Percentiles rank a stretch among this genome's conserved stretches.
Evolutionary conservation across 495 filamentous ascomycete genomes (phyloP).

Genomic region (Aspergillus carlsbadensis): DNA sequence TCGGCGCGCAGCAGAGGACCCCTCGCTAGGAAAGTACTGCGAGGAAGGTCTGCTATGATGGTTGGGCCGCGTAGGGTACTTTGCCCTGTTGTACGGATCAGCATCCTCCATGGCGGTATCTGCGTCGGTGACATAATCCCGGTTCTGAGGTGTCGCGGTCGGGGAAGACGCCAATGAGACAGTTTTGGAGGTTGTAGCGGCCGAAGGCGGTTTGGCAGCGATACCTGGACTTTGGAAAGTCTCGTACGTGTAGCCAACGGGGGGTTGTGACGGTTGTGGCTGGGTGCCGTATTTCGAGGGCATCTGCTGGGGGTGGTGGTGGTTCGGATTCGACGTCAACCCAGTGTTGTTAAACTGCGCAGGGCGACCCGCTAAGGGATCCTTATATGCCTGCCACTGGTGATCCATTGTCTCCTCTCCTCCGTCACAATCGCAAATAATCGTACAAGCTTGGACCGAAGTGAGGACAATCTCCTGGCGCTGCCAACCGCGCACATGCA

Average conservation of each 20-base stretch:
- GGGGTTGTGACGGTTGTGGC: conserved; percentile 56
- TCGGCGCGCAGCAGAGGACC: conserved; percentile 79
- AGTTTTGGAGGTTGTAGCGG: conserved; percentile 54
- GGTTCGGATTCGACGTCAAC: conserved; percentile 36
- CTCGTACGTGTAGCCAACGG: conserved; percentile 72
- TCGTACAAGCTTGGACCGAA: conserved; percentile 9
- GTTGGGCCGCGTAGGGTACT: conserved; percentile 71
- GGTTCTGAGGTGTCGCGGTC: conserved; percentile 61
- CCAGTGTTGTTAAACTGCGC: conserved; percentile 41
- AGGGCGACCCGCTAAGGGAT: conserved; percentile 44
- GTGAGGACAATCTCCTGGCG: conserved; percentile 20
- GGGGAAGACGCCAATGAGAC: conserved; percentile 63
- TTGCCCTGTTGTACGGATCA: conserved; percentile 77
- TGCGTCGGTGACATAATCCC: conserved; percentile 67
- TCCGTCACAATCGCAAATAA: conserved; percentile 8
- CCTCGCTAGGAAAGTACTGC: conserved; percentile 68
- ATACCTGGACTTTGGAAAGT: conserved; percentile 57
- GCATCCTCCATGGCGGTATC: conserved; percentile 94
- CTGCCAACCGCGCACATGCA: conserved; percentile 31
- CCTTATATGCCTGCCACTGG: conserved; percentile 53
- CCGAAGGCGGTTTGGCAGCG: conserved; percentile 43
- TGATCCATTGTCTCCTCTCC: conserved; percentile 42
- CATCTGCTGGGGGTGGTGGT: conserved; percentile 30
- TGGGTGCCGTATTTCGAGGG: conserved; percentile 45
- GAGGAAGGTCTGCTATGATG: conserved; percentile 63